Conservation (phyloP, 2,329 filamentous ascomycete genomes). For the Cadophora luteo-olivacea region DNA sequence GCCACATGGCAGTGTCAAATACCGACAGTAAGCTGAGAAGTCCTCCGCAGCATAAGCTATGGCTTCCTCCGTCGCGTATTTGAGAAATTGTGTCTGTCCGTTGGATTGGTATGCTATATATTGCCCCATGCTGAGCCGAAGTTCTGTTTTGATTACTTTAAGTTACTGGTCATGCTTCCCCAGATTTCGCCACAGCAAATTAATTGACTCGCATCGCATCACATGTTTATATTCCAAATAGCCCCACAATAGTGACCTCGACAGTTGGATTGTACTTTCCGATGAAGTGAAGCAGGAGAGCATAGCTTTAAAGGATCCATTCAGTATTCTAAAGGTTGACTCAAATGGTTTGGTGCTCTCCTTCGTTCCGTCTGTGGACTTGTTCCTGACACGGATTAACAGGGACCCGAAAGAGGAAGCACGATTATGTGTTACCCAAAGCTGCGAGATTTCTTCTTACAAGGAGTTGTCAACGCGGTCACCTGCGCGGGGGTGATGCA, state of each 20-base stretch:
- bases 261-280: not conserved
- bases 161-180: conserved; percentile 14
- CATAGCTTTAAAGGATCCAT: not conserved
- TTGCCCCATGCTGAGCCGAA: not conserved
- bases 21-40: not conserved
- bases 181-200: conserved; percentile 9
- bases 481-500: not conserved
- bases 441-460: not conserved
- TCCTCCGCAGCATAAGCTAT: not conserved
- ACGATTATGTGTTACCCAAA: not conserved
- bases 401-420: not conserved
- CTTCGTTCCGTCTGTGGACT: not conserved
- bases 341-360: not conserved
- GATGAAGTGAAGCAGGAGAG: not conserved
- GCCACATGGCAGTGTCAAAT: conserved; percentile 2
- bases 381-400: not conserved
- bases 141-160: not conserved
- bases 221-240: conserved; percentile 12
- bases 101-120: conserved; percentile 1
- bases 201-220: conserved; percentile 4
- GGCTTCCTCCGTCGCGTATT: not conserved
- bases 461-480: not conserved
- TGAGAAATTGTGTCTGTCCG: not conserved
- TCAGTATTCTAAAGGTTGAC: not conserved
- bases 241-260: not conserved